Base-by-base conservation (phyloP, 2,329 filamentous ascomycete genomes). In the Phialemoniopsis sp. region DNA sequence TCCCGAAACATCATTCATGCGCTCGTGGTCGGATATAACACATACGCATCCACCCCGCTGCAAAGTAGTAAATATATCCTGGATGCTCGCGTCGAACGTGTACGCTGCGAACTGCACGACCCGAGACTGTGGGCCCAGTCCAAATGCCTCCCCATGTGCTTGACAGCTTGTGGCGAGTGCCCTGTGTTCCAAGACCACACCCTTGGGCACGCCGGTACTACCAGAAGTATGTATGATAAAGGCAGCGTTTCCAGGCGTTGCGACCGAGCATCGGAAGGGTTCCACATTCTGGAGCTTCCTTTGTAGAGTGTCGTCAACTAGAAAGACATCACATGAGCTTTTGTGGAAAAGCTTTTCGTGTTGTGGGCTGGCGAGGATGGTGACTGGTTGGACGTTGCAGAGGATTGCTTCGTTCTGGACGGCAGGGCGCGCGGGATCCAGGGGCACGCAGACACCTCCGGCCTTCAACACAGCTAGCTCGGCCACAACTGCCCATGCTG, bases 151-250 rank as follows among this genome's bases (percentile, higher is more conserved):
- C n/a, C 46, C 49, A 30, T 49, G 46, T 10, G 43, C 42, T 8
- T 41, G 31, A 3, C 37, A 44, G 13, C 53, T 51, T 1, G 55
- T 53, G 35, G 47, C 47, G 19, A 56, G 43, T 2, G 48, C 43
- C 18, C 29, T 37, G 37, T 60, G 58, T 37, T 53, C 48, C 32
- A 58, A 48, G 19, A 73, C 60, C 13, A 73, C 69, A 18, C 72
- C 72, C 53, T 76, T 76, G 6, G 72, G 72, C 26, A 57, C 55
- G 9, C 72, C 72, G 1, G 72, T 76, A 21, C 68, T 75, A 7
- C 72, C 72, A 8, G 72, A 75, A 14, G 72, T 76, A 50, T 74
- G 76, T 50, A 75, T 70, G 47, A 73, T 65, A 29, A 56, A 59
- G 13, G 43, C 46, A 2, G 48, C 33, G 26, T 45, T 45, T 26